Conservation (phyloP, 2,329 filamentous ascomycete species). For the Cadophora sp. region DNA sequence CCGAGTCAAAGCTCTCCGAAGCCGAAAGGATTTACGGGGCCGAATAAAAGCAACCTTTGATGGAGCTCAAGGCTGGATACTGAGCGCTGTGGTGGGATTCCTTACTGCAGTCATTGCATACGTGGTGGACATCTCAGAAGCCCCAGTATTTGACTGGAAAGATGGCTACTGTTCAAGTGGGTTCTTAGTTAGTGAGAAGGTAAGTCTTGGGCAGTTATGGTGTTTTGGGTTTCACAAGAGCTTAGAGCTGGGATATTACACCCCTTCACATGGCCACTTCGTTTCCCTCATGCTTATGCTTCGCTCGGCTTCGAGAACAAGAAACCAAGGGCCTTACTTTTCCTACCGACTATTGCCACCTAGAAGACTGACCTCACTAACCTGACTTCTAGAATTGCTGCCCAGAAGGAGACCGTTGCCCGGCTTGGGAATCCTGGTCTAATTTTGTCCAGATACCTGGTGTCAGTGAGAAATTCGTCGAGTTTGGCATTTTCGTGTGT, state of each 20-base stretch:
- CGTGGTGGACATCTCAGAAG: conserved; percentile 85
- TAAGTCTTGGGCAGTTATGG: conserved; percentile 42
- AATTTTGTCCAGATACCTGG: conserved; percentile 41
- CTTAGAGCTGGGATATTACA: neutral
- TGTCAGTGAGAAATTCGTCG: conserved; percentile 63
- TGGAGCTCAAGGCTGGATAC: conserved; percentile 89
- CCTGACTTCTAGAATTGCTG: conserved; percentile 58
- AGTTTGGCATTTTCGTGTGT: conserved; percentile 78
- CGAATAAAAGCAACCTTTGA: conserved; percentile 79
- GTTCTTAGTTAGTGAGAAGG: conserved; percentile 79
- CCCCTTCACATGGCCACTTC: neutral
- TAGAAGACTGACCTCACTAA: conserved; percentile 29
- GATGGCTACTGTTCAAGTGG: conserved; percentile 78
- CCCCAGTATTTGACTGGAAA: conserved; percentile 87
- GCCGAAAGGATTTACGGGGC: conserved; percentile 84
- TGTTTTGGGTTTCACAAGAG: neutral
- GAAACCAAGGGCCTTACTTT: too few species aligned
- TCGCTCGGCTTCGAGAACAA: too few species aligned
- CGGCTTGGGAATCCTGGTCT: conserved; percentile 71
- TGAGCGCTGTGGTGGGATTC: conserved; percentile 88
- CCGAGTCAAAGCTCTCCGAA: conserved; percentile 82
- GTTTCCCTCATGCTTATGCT: too few species aligned
- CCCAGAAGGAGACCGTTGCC: conserved; percentile 58
- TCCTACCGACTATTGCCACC: neutral
- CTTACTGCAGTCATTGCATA: conserved; percentile 88